Base-by-base conservation (phyloP, 2,329 filamentous ascomycete genomes). In the Cladosporium sp. region DNA sequence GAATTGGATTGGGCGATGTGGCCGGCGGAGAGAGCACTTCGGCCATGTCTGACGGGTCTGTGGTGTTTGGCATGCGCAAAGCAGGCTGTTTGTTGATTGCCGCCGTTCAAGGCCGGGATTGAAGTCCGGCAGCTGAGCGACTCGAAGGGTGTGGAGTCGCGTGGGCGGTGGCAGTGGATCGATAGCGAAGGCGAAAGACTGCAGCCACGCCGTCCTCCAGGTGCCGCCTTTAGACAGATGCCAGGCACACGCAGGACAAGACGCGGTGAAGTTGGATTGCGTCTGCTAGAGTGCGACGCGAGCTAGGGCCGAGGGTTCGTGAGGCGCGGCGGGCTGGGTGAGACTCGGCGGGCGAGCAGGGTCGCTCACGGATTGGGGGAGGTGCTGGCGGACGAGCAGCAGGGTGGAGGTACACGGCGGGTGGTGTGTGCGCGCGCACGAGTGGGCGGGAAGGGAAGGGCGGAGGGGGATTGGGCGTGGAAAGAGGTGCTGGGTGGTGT, bases 301-400 rank as follows among this genome's bases (percentile, higher is more conserved):
- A 48, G 45, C 28, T 35, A 48, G 25, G 45, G 45, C 45, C 45
- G 45, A 48, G 45, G 45, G 45, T 35, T 48, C 45, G 45, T 48
- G 45, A 47, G 42, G 24, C 24, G 42, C 42, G 24, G 19, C 39
- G 39, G 39, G 42, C 25, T 17, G 45, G 45, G 25, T 34, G 45
- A 32, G 45, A 48, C 45, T 48, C 45, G 45, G 44, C 44, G 44
- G 17, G 44, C 39, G 39, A 17, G 39, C 20, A 34, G 17, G 13
- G 17, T 39, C 15, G n/a, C n/a, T n/a, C n/a, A n/a, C n/a, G 36
- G 17, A 2, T 5, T 39, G 36, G 36, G 36, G 6, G 36, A 3
- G 36, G 36, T 39, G 36, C 12, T 39, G 36, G 28, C 28, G 28
- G 28, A 32, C 3, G 28, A 32, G 28, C 28, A 32, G 28, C 15